phyloP scores from a whole-genome alignment of 257 asterid species.

The Nicotiana attenuata region DNA sequence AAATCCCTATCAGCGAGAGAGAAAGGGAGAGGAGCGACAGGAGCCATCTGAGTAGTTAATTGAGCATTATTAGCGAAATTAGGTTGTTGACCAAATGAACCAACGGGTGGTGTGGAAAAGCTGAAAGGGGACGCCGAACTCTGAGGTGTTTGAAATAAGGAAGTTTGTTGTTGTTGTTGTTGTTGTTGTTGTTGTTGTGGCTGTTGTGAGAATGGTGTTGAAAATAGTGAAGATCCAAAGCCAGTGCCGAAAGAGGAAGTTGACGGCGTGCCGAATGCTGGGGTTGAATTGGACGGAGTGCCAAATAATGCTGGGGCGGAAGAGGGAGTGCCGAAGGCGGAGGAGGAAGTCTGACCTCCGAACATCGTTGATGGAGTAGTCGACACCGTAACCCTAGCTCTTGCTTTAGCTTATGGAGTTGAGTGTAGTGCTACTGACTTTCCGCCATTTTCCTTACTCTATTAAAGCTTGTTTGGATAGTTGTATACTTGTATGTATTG shows the following conservation, averaged over 20 bases:
- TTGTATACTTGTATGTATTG: too few species aligned
- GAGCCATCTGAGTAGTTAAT: conserved; percentile 98
- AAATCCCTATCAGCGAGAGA: conserved; percentile 89
- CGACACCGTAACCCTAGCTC: conserved; percentile 38
- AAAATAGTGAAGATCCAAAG: conserved; percentile 60
- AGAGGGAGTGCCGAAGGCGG: conserved; percentile 31
- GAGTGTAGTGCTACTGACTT: too few species aligned
- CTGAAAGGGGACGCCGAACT: conserved; percentile 42
- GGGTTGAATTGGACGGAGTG: conserved; percentile 26
- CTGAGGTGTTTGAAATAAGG: conserved; percentile 63
- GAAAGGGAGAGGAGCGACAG: conserved; percentile 87
- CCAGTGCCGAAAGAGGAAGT: conserved; percentile 62
- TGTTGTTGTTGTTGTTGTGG: conserved; percentile 52
- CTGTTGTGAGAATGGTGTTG: conserved; percentile 70
- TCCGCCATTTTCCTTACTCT: too few species aligned
- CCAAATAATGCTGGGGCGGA: conserved; percentile 29
- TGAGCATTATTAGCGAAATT: conserved; percentile 52
- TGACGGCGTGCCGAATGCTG: conserved; percentile 52
- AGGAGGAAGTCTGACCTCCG: conserved; percentile 49
- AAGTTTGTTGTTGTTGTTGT: conserved; percentile 36
- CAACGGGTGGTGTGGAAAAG: conserved; percentile 31
- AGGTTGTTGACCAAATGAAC: conserved; percentile 40
- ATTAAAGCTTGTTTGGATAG: too few species aligned
- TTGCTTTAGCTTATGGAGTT: too few species aligned
- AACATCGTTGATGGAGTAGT: conserved; percentile 30